Evolutionary conservation across 2,329 filamentous ascomycete genomes (phyloP).

Genomic region (Fusarium buxicola): DNA sequence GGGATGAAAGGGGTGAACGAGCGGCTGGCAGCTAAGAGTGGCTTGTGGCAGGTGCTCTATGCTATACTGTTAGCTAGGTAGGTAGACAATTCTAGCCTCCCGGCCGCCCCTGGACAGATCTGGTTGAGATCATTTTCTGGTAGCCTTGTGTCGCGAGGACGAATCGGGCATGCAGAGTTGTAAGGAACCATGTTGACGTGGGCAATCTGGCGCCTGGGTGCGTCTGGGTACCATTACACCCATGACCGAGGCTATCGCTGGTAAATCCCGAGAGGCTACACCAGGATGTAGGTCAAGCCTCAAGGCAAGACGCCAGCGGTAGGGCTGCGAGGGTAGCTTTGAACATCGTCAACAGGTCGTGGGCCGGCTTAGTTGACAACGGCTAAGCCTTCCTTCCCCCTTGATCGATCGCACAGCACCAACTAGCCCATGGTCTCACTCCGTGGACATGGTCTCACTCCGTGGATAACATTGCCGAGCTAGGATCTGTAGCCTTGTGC

Average conservation of each 20-base stretch:
- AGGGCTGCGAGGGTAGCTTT: slow-evolving; percentile 44
- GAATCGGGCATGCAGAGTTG: slow-evolving; percentile 11
- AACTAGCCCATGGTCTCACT: slow-evolving; percentile 40
- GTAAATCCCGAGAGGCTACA: slow-evolving; percentile 20
- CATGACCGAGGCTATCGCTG: slow-evolving; percentile 11
- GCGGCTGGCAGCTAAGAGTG: slow-evolving; percentile 16
- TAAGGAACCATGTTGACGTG: slow-evolving; percentile 4
- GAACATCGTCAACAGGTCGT: slow-evolving; percentile 37
- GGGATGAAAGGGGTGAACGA: slow-evolving; percentile 32
- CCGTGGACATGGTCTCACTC: slow-evolving; percentile 41
- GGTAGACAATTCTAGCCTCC: slow-evolving; percentile 7
- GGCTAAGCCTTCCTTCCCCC: slow-evolving; percentile 26
- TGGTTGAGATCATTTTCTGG: slow-evolving; percentile 31
- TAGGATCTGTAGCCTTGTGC: slow-evolving; percentile 46
- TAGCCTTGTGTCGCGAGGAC: slow-evolving; percentile 20
- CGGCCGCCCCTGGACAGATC: slow-evolving; percentile 8
- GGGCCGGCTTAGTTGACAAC: slow-evolving; percentile 31
- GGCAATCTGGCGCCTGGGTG: slow-evolving; percentile 26
- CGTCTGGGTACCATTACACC: slow-evolving; percentile 22
- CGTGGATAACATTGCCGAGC: slow-evolving; percentile 44
- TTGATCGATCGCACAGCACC: slow-evolving; percentile 33
- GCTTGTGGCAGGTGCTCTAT: slow-evolving; percentile 21
- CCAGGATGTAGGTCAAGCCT: slow-evolving; percentile 37
- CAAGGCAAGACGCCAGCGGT: slow-evolving; percentile 25
- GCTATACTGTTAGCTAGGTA: slow-evolving; percentile 7